Evolutionary conservation across 129 eudicot species (phyloP).

Genomic region (Helichrysum umbraculigerum): DNA sequence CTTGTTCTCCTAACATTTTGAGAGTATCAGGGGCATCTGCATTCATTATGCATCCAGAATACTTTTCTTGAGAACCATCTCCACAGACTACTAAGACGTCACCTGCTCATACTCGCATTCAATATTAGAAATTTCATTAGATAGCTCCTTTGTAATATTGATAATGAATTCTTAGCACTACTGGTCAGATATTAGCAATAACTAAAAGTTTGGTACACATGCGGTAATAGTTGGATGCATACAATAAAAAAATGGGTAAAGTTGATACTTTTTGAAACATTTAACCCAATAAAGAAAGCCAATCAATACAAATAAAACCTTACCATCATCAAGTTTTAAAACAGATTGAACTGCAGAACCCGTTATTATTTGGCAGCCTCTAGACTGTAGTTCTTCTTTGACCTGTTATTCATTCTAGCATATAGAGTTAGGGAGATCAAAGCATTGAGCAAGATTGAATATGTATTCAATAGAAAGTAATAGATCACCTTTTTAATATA

Average conservation of each 20-base stretch:
- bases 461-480: not conserved
- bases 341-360: constrained; percentile 50
- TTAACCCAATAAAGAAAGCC: too few relatives aligned
- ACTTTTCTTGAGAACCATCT: constrained; percentile 69
- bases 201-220: too few relatives aligned
- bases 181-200: too few relatives aligned
- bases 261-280: too few relatives aligned
- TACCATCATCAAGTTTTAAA: constrained; percentile 56
- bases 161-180: too few relatives aligned
- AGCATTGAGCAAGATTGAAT: too few relatives aligned
- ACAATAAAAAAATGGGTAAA: too few relatives aligned
- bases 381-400: constrained; percentile 52
- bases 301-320: not conserved
- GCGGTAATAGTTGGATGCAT: too few relatives aligned
- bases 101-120: constrained; percentile 42
- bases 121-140: not conserved
- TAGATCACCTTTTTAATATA: constrained; percentile 63
- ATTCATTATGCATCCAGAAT: constrained; percentile 73
- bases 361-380: constrained; percentile 63
- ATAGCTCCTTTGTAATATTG: too few relatives aligned
- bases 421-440: not conserved
- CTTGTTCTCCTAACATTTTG: constrained; percentile 69
- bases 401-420: constrained; percentile 39
- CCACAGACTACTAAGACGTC: constrained; percentile 36
- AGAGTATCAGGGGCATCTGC: constrained; percentile 93